Base-by-base conservation (phyloP, 139 green algal genomes). In the Pedinophyceae sp. region DNA sequence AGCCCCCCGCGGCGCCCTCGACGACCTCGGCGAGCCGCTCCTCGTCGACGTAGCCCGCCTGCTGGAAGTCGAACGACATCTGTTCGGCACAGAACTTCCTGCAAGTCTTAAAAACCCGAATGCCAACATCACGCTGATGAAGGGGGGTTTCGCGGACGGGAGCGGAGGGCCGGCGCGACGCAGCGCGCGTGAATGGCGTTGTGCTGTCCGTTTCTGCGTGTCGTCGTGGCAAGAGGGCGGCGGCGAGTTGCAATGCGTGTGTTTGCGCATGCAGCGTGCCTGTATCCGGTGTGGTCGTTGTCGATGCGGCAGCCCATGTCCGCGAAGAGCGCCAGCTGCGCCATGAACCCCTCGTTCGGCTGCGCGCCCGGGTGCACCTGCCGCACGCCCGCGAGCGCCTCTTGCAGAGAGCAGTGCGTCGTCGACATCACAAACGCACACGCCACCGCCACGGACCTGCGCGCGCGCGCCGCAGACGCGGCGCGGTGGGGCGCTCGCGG, bases 331-430 rank as follows among this genome's bases (percentile, higher is more conserved):
- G 62, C 29, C 54, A 93, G 70, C 59, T 93, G 83, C 6, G 58
- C 51, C 40, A 76, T 27, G 53, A 87, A 93, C 27, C 81, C 81
- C 19, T 76, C 50, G 59, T 92, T 92, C 23, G 81, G 80, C 4
- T 38, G 48, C 0, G 57, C 60, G 16, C 55, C 18, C 7, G 77
- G 55, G 53, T 66, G 59, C 15, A 19, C 22, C 10, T 26, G 20
- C 20, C 55, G 60, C 41, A 71, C 22, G 19, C 29, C 49, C 17
- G 63, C 64, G 7, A 48, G 39, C 4, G 59, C 48, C 0, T 57
- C 49, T 17, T 63, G 26, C 24, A 26, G 18, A 2, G 40, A 34
- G 25, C 62, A 48, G 40, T 22, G 30, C 18, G 50, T 39, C 23
- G 19, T 63, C 27, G 53, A 27, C 56, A 79, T 71, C 15, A 85